A percentile compares a stretch with the other conserved stretches of the same genome.
phyloP scores from a whole-genome alignment of 495 filamentous ascomycete genomes.

The Hypomontagnella monticulosa region DNA sequence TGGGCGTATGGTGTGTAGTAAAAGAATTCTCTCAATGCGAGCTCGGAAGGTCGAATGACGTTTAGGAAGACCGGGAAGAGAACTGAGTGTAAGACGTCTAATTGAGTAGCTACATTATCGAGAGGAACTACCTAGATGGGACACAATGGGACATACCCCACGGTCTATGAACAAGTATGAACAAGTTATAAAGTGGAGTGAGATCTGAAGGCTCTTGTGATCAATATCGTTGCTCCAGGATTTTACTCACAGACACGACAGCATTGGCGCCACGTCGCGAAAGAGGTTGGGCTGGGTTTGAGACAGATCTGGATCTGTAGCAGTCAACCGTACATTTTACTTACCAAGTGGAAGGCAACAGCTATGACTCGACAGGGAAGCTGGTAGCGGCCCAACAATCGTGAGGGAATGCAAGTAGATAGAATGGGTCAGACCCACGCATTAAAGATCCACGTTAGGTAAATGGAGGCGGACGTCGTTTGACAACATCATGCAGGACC shows the following conservation, averaged over 20 bases:
- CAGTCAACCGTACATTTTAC: slow-evolving; percentile 42
- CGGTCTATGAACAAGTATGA: slow-evolving; percentile 15
- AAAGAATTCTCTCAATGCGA: slow-evolving; percentile 44
- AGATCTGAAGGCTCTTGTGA: slow-evolving; percentile 54
- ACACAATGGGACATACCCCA: slow-evolving; percentile 34
- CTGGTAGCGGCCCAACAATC: slow-evolving; percentile 44
- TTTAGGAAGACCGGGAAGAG: slow-evolving; percentile 27
- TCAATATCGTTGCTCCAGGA: slow-evolving; percentile 52
- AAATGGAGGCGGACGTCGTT: slow-evolving; percentile 22
- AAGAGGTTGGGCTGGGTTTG: slow-evolving; percentile 48
- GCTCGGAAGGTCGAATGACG: slow-evolving; percentile 35
- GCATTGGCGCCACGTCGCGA: slow-evolving; percentile 65
- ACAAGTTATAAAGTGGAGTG: slow-evolving; percentile 46
- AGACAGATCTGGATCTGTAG: slow-evolving; percentile 42
- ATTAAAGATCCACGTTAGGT: slow-evolving; percentile 23
- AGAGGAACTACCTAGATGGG: slow-evolving; percentile 46
- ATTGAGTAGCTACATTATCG: slow-evolving; percentile 26
- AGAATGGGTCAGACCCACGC: slow-evolving; percentile 38
- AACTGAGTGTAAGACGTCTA: slow-evolving; percentile 25
- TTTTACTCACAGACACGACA: slow-evolving; percentile 50
- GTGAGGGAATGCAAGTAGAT: slow-evolving; percentile 26
- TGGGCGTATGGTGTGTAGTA: slow-evolving; percentile 28
- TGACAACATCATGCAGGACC: slow-evolving; percentile 42
- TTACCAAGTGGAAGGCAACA: slow-evolving; percentile 43
- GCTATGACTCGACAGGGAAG: slow-evolving; percentile 46